These are phyloP conservation scores for Thinopyrum elongatum DNA, from an alignment of 176 grass and related monocot genomes.

Conservation along the genomic window DNA sequence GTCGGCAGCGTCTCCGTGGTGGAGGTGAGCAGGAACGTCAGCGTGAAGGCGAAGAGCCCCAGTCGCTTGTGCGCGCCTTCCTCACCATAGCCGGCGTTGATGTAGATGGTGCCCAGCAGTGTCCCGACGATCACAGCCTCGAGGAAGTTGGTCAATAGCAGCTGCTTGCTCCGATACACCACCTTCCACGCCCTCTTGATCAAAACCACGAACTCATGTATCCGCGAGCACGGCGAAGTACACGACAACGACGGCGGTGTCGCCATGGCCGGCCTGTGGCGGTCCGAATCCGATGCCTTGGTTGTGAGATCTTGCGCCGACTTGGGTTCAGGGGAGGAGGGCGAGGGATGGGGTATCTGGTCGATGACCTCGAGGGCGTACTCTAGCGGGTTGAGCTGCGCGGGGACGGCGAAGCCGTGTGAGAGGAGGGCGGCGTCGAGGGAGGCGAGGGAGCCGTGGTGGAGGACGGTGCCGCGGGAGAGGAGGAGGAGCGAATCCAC, in stretches of 20 bases:
- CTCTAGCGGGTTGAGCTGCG: conserved; percentile 90
- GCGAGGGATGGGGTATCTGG: conserved; percentile 51
- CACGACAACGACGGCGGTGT: background rate
- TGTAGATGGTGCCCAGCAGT: conserved; percentile 89
- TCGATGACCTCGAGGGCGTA: conserved; percentile 85
- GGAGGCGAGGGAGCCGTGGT: conserved; percentile 73
- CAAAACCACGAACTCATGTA: conserved; percentile 54
- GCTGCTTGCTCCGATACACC: conserved; percentile 85
- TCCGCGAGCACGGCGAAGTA: conserved; percentile 39
- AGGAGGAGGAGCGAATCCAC: conserved; percentile 89
- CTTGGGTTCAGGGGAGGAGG: conserved; percentile 21
- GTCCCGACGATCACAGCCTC: conserved; percentile 66
- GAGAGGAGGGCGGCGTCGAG: conserved; percentile 68
- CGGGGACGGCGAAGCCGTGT: conserved; percentile 52
- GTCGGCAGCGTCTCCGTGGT: conserved; percentile 91
- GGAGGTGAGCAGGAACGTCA: conserved; percentile 83
- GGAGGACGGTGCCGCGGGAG: conserved; percentile 75
- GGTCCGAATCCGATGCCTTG: background rate
- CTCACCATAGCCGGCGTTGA: conserved; percentile 64
- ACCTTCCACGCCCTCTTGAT: conserved; percentile 84
- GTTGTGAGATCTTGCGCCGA: background rate
- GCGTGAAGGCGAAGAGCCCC: conserved; percentile 95
- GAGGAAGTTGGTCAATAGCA: conserved; percentile 82
- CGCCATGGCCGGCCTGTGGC: background rate
- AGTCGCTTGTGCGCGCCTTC: conserved; percentile 69